These are phyloP conservation scores for Ricinus communis DNA, from an alignment of 345 rosid genomes.

Conservation along the genomic window DNA sequence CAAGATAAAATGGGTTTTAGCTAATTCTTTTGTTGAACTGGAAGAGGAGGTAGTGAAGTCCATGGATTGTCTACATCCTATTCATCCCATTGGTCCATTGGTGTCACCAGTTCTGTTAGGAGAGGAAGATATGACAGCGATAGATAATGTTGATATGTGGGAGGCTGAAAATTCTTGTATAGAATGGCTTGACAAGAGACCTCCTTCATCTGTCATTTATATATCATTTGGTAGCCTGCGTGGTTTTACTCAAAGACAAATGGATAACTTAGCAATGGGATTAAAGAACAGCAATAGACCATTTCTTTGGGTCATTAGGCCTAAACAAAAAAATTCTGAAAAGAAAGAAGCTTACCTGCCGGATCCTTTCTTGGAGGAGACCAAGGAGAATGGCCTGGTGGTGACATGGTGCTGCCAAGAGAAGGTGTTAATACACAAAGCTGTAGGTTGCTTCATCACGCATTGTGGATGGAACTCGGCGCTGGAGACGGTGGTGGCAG, in stretches of 20 bases:
- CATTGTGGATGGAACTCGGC: slow-evolving; percentile 68
- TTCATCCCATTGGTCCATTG: slow-evolving; percentile 56
- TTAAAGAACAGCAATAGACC: slow-evolving; percentile 33
- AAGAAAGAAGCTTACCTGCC: slow-evolving; percentile 13
- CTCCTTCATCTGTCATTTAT: slow-evolving; percentile 50
- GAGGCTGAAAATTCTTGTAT: slow-evolving; percentile 40
- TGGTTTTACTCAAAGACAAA: slow-evolving; percentile 29
- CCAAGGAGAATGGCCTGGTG: slow-evolving; percentile 38
- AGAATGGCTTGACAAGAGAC: slow-evolving; percentile 55
- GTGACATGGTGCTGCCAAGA: slow-evolving; percentile 55
- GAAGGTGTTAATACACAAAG: slow-evolving; percentile 41
- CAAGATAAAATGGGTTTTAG: slow-evolving; percentile 53
- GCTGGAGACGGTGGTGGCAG: slow-evolving; percentile 43
- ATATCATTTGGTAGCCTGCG: slow-evolving; percentile 58
- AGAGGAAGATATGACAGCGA: slow-evolving; percentile 10
- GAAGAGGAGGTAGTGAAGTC: slow-evolving; percentile 42
- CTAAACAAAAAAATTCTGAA: slow-evolving; percentile 5
- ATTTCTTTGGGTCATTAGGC: slow-evolving; percentile 62
- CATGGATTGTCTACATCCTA: slow-evolving; percentile 24
- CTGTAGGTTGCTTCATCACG: slow-evolving; percentile 48
- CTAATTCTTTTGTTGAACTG: slow-evolving; percentile 47
- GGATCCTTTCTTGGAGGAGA: slow-evolving; percentile 21
- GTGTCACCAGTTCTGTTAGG: slow-evolving; percentile 44
- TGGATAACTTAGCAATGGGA: slow-evolving; percentile 42
- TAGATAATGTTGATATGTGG: slow-evolving; percentile 36